Conservation (phyloP, 164 flowering plant genomes). For the Magnolia kwangsiensis region DNA sequence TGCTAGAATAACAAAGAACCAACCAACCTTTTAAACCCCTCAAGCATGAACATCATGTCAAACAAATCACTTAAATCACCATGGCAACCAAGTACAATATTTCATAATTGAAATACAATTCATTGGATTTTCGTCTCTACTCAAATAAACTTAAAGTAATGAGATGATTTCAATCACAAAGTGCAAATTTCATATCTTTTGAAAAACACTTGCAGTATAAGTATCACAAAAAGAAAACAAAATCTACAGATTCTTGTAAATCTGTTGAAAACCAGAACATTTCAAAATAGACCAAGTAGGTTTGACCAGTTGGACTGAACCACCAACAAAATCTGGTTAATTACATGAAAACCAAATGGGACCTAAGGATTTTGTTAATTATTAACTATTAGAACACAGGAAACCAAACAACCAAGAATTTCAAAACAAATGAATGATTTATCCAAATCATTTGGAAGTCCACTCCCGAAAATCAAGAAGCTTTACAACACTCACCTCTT, state of each 20-base stretch:
- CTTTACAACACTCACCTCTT: constrained; percentile 51
- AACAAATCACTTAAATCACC: background rate
- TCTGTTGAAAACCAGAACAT: too few relatives aligned
- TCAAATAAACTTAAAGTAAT: background rate
- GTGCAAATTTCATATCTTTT: background rate
- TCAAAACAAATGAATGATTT: background rate
- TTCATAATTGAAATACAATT: background rate
- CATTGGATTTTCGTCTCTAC: background rate
- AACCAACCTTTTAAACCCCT: constrained; percentile 17
- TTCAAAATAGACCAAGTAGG: too few relatives aligned
- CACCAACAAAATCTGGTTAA: too few relatives aligned
- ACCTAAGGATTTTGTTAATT: constrained; percentile 35
- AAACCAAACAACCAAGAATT: background rate
- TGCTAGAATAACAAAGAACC: too few relatives aligned
- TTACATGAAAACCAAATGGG: constrained; percentile 48
- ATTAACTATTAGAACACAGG: background rate
- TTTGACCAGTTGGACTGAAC: too few relatives aligned
- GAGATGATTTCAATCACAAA: background rate
- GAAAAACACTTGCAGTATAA: background rate
- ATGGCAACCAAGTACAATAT: background rate
- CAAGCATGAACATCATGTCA: constrained; percentile 47
- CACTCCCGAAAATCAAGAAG: constrained; percentile 1
- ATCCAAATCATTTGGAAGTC: background rate
- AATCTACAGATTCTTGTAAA: too few relatives aligned
- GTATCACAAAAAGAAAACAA: too few relatives aligned